phyloP scores from a whole-genome alignment of 2,329 filamentous ascomycete species.

The Pseudogymnoascus sp. region DNA sequence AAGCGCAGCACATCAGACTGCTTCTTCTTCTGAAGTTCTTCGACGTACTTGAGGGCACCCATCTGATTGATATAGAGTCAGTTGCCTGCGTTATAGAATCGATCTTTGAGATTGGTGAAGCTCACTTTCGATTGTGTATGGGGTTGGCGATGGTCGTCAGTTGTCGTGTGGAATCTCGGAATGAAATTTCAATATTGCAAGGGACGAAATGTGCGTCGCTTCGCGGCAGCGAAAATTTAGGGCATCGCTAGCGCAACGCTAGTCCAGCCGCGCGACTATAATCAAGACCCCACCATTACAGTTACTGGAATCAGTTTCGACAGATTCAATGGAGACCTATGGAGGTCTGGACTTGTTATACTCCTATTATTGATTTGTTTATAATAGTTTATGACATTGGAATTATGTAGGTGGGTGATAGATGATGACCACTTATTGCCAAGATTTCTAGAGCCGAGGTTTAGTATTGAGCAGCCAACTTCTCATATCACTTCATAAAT shows the following conservation, averaged over 20 bases:
- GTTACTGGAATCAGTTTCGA: not conserved
- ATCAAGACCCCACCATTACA: not conserved
- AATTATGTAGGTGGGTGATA: not conserved
- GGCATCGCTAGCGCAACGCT: conserved; percentile 3
- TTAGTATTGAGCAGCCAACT: too few relatives aligned
- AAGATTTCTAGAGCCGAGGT: too few relatives aligned
- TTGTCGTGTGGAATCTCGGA: conserved; percentile 11
- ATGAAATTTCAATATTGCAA: conserved; percentile 9
- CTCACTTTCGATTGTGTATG: conserved; percentile 8
- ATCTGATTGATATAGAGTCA: conserved; percentile 47
- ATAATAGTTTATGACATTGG: not conserved
- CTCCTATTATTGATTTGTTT: not conserved
- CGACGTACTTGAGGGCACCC: conserved; percentile 99
- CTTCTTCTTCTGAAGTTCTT: conserved; percentile 99
- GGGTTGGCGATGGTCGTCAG: conserved; percentile 9
- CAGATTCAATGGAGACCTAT: not conserved
- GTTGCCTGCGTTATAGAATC: not conserved
- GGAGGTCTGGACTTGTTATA: not conserved
- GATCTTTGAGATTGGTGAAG: not conserved
- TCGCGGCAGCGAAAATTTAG: conserved; percentile 8
- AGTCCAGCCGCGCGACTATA: conserved; percentile 1
- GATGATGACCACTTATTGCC: not conserved
- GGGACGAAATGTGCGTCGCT: conserved; percentile 8
- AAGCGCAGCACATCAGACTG: conserved; percentile 99
- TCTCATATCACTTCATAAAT: not conserved